A percentile compares a stretch with the other conserved stretches of the same genome.
These are phyloP conservation scores for Exutisphaerella laricina DNA, from an alignment of 2,329 filamentous ascomycete species.

Conservation along the genomic window DNA sequence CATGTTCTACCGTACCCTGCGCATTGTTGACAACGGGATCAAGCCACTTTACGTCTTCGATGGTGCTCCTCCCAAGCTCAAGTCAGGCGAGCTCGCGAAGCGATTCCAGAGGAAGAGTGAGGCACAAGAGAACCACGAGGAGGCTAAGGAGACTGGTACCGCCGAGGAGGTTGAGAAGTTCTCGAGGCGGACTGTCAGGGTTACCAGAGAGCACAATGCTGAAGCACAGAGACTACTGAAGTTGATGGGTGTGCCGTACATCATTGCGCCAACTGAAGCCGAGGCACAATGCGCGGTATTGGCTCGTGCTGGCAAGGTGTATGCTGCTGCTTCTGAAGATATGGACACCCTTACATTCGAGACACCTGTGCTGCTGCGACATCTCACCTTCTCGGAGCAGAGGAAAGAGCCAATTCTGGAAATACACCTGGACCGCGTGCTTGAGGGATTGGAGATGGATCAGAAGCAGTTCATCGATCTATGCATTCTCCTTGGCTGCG, in stretches of 20 bases:
- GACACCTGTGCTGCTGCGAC: constrained; percentile 79
- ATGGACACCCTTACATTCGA: constrained; percentile 99
- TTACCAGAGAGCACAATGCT: constrained; percentile 93
- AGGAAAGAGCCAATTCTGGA: constrained; percentile 97
- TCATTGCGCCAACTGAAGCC: constrained; percentile 91
- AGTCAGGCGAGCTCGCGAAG: constrained; percentile 93
- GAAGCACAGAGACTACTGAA: constrained; percentile 88
- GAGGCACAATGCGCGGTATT: constrained; percentile 94
- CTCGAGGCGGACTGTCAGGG: constrained; percentile 82
- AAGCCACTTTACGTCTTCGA: constrained; percentile 99
- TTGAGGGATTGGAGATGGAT: constrained; percentile 85
- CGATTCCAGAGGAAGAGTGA: constrained; percentile 93
- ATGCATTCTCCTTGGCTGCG: constrained; percentile 94
- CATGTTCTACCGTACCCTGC: constrained; percentile 97
- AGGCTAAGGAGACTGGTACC: constrained; percentile 95
- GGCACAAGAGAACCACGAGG: constrained; percentile 81
- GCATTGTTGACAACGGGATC: constrained; percentile 98
- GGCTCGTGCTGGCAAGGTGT: constrained; percentile 88
- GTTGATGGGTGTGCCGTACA: constrained; percentile 93
- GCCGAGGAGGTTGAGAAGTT: constrained; percentile 99
- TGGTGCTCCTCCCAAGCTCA: constrained; percentile 91
- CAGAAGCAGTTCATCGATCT: constrained; percentile 89
- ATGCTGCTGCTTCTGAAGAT: constrained; percentile 92
- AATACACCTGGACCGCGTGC: constrained; percentile 78
- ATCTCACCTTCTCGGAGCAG: constrained; percentile 95